Percentiles rank a stretch among this genome's conserved stretches.
Evolutionary conservation across 352 stramenopile species (phyloP).

Genomic region (Pythium dissimile): DNA sequence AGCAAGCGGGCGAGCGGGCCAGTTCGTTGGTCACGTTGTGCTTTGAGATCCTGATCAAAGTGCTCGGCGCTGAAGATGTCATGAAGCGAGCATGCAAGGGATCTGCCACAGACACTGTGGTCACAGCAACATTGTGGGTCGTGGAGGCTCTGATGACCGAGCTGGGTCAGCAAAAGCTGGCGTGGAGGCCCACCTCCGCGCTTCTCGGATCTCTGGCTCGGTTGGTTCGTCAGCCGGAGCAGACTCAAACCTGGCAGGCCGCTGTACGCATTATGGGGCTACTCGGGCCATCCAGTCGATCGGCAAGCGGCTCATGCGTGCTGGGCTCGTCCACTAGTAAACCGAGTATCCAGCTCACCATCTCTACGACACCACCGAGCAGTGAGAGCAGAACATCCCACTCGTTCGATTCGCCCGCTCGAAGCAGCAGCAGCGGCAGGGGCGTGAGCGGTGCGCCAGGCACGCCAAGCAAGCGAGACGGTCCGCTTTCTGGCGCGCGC

Average conservation of each 20-base stretch:
- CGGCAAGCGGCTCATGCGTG: not conserved
- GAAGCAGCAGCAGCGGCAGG: not conserved
- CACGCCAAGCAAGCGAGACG: conserved; percentile 15
- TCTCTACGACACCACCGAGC: not conserved
- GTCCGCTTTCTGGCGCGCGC: not conserved
- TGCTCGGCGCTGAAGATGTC: conserved; percentile 9
- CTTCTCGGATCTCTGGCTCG: conserved; percentile 35
- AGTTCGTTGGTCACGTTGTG: conserved; percentile 15
- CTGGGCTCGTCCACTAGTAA: not conserved
- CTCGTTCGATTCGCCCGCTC: not conserved
- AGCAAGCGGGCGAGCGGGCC: not conserved
- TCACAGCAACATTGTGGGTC: conserved; percentile 30
- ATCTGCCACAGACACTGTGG: conserved; percentile 8
- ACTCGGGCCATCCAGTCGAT: conserved; percentile 18
- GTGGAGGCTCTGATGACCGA: conserved; percentile 45
- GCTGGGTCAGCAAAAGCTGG: conserved; percentile 5
- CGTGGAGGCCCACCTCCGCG: conserved; percentile 32
- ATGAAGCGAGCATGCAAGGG: not conserved
- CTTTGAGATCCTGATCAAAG: conserved; percentile 35
- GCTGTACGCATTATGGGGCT: conserved; percentile 39
- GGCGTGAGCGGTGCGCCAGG: not conserved
- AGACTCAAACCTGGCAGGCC: conserved; percentile 37
- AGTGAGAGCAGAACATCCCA: not conserved
- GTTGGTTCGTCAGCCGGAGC: conserved; percentile 31
- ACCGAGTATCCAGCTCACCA: not conserved